A percentile compares a stretch with the other conserved stretches of the same genome.
These are phyloP conservation scores for Apophysomyces elegans DNA, from an alignment of 371 early-diverging fungal species.

Conservation along the genomic window DNA sequence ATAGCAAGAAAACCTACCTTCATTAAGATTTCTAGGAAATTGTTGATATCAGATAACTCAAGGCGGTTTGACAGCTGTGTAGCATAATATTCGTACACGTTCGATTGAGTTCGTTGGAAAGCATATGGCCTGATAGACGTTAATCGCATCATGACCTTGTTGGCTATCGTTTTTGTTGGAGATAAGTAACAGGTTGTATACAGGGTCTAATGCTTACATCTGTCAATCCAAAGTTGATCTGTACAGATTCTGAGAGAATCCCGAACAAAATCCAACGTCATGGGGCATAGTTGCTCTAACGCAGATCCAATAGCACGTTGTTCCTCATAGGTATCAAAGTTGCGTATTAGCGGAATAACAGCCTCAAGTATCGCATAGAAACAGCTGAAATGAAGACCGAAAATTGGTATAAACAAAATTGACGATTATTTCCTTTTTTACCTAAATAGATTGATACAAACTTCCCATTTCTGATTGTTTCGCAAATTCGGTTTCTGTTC, in stretches of 20 bases:
- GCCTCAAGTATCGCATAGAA: slow-evolving; percentile 27
- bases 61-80: background rate
- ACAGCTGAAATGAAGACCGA: slow-evolving; percentile 17
- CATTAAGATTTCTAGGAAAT: slow-evolving; percentile 24
- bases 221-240: slow-evolving; percentile 25
- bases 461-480: slow-evolving; percentile 22
- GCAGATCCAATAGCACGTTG: slow-evolving; percentile 7
- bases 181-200: too few relatives aligned
- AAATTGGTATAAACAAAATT: background rate
- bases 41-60: background rate
- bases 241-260: slow-evolving; percentile 19
- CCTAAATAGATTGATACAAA: slow-evolving; percentile 31
- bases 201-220: slow-evolving; percentile 21
- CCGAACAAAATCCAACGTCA: slow-evolving; percentile 22
- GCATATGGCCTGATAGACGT: slow-evolving; percentile 13
- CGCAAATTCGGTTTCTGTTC: slow-evolving; percentile 1
- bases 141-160: slow-evolving; percentile 14
- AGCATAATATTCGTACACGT: slow-evolving; percentile 26
- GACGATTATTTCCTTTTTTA: background rate
- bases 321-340: slow-evolving; percentile 13
- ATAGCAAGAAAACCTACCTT: slow-evolving; percentile 18
- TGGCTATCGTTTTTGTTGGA: slow-evolving; percentile 9
- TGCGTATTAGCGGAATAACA: slow-evolving; percentile 20
- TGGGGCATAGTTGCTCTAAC: slow-evolving; percentile 30
- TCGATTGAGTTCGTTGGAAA: slow-evolving; percentile 24